Conservation (phyloP, 2,329 filamentous ascomycete genomes). For the Penicillium expansum region DNA sequence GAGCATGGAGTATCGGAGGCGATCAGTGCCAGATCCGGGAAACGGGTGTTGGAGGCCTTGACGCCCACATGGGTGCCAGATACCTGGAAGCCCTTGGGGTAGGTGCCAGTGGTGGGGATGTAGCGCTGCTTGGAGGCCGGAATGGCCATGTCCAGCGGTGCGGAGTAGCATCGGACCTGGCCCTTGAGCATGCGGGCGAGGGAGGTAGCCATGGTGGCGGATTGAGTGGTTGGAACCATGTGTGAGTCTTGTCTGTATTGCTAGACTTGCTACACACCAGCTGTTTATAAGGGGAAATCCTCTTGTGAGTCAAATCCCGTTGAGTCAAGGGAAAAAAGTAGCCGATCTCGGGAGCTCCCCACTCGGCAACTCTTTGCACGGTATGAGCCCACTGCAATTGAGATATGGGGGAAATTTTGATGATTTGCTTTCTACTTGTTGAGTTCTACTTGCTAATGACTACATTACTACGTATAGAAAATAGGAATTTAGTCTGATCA, state of each 20-base stretch:
- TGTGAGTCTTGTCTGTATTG: not conserved
- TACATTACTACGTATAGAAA: not conserved
- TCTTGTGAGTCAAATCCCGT: conserved; percentile 14
- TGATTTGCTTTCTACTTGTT: not conserved
- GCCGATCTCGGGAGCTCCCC: conserved; percentile 19
- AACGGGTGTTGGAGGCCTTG: conserved; percentile 86
- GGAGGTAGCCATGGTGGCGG: conserved; percentile 32
- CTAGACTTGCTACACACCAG: conserved; percentile 2
- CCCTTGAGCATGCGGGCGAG: conserved; percentile 38
- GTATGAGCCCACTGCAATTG: conserved; percentile 4
- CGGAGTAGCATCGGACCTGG: conserved; percentile 46
- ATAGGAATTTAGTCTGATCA: not conserved
- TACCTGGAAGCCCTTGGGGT: conserved; percentile 84
- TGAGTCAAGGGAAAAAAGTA: conserved; percentile 15
- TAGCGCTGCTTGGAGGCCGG: conserved; percentile 86
- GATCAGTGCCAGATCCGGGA: conserved; percentile 86
- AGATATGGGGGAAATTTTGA: not conserved
- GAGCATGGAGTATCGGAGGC: conserved; percentile 82
- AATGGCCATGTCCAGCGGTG: conserved; percentile 52
- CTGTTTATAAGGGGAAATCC: not conserved
- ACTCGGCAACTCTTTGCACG: conserved; percentile 12
- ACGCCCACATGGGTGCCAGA: conserved; percentile 89
- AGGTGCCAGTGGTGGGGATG: conserved; percentile 77
- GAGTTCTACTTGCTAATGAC: not conserved
- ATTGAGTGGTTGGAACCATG: conserved; percentile 30